A percentile compares a stretch with the other conserved stretches of the same genome.
Evolutionary conservation across 2,329 filamentous ascomycete species (phyloP).

Genomic region (Fusarium guadeloupense): DNA sequence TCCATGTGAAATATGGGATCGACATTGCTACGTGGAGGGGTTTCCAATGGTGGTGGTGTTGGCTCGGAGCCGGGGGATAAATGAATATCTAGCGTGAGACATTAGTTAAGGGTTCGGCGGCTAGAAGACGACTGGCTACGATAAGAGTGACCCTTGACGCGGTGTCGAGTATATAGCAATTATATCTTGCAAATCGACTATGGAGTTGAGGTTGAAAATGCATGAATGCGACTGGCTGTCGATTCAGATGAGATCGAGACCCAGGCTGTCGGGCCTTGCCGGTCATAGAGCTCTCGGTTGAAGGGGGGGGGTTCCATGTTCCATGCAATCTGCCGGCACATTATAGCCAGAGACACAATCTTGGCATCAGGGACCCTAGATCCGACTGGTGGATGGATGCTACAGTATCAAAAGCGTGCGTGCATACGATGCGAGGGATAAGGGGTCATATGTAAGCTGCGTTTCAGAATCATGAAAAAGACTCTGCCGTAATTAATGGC

Average conservation of each 20-base stretch:
- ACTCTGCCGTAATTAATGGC: not conserved
- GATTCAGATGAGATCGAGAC: slow-evolving; percentile 9
- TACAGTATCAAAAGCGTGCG: not conserved
- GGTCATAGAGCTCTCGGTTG: slow-evolving; percentile 5
- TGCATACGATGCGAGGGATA: slow-evolving; percentile 8
- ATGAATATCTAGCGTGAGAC: slow-evolving; percentile 13
- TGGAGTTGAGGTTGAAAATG: slow-evolving; percentile 1
- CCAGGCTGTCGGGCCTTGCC: slow-evolving; percentile 14
- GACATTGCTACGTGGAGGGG: slow-evolving; percentile 9
- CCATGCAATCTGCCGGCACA: slow-evolving; percentile 6
- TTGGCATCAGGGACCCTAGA: slow-evolving; percentile 6
- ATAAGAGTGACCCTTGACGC: not conserved
- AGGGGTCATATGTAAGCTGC: not conserved
- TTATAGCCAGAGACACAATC: not conserved
- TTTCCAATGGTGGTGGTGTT: not conserved
- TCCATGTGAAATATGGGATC: slow-evolving; percentile 24
- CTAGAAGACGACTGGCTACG: not conserved
- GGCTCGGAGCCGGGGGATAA: not conserved
- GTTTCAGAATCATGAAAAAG: slow-evolving; percentile 20
- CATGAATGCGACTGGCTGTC: not conserved
- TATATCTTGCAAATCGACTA: not conserved
- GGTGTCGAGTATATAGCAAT: not conserved
- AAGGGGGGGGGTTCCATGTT: not conserved
- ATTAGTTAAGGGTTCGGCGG: slow-evolving; percentile 7
- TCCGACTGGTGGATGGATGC: slow-evolving; percentile 18